Base-by-base conservation (phyloP, 2,329 filamentous ascomycete species). In the Ophiosphaerella korrae region DNA sequence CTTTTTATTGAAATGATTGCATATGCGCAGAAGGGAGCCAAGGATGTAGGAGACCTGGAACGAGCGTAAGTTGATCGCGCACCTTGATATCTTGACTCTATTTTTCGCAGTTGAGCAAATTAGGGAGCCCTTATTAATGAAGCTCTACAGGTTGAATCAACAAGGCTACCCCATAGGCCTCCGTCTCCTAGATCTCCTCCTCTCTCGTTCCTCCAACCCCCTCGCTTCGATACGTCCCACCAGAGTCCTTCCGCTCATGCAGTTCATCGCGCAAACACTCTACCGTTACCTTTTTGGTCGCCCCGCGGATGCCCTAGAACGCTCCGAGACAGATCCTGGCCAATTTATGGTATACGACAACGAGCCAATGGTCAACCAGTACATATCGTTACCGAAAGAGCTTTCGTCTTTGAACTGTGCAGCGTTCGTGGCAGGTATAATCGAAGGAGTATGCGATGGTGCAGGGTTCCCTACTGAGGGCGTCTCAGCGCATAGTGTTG, bases 341-440 rank as follows among this genome's bases (percentile, higher is more conserved):
- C 93, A 97, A 79, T 99, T 97, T 80, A 97, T 99, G 93, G 94
- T 99, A 66, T 90, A 92, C 66, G 94, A 99, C 77, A 97, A 99
- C 76, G 94, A 97, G 73, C 94, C 94, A 18, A 82, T 97, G 43
- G 93, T 97, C 34, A 97, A 97, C 75, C 88, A 88, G 56, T 97
- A 94, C 77, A 89, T 99, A 70, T 91, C 87, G 65, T 88, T 97
- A 45, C 94, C 94, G 13, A 88, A 88, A 68, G 94, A 99, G 77
- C 96, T 99, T 90, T 92, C 84, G 75, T 90, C 94, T 82, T 82
- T 99, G 68, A 97, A 97, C 74, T 97, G 93, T 75, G 94, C 93
- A 14, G 94, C 94, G 8, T 99, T 90, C 71, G 92, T 96, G 16
- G 94, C 94, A 1, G 94, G 94, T 14, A 89, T 99, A 57, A 87